Evolutionary conservation across 2,329 filamentous ascomycete species (phyloP).

Genomic region (Fusarium fracticaudum): DNA sequence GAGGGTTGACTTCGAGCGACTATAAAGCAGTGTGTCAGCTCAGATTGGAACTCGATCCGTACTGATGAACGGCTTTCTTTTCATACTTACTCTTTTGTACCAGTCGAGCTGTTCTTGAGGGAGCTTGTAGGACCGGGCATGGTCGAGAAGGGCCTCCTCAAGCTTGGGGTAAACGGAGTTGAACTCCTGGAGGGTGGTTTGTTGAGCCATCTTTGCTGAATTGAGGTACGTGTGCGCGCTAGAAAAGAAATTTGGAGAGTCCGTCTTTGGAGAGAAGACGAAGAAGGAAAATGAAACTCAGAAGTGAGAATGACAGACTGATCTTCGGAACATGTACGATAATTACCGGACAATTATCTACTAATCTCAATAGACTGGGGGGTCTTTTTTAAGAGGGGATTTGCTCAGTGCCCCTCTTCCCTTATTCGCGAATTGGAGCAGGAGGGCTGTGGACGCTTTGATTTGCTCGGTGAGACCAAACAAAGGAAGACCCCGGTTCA

Average conservation of each 20-base stretch:
- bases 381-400: conserved; percentile 1
- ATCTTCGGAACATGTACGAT: conserved; percentile 32
- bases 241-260: neutral
- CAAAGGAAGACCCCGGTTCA: conserved; percentile 17
- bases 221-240: neutral
- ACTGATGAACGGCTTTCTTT: neutral
- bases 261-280: conserved; percentile 12
- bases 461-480: conserved; percentile 41
- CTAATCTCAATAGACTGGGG: neutral
- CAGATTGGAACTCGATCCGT: neutral
- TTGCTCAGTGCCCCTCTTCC: conserved; percentile 39
- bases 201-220: conserved; percentile 66
- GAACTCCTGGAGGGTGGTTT: conserved; percentile 84
- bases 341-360: conserved; percentile 31
- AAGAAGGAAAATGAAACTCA: conserved; percentile 3
- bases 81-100: conserved; percentile 77
- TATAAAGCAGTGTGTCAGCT: conserved; percentile 48
- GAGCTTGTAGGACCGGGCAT: conserved; percentile 84
- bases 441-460: conserved; percentile 9
- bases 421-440: conserved; percentile 23
- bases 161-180: conserved; percentile 90
- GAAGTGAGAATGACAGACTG: conserved; percentile 10
- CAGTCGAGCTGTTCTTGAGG: conserved; percentile 83
- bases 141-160: conserved; percentile 80
- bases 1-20: conserved; percentile 80